phyloP scores from a whole-genome alignment of 345 rosid genomes.

The Abelmoschus esculentus region DNA sequence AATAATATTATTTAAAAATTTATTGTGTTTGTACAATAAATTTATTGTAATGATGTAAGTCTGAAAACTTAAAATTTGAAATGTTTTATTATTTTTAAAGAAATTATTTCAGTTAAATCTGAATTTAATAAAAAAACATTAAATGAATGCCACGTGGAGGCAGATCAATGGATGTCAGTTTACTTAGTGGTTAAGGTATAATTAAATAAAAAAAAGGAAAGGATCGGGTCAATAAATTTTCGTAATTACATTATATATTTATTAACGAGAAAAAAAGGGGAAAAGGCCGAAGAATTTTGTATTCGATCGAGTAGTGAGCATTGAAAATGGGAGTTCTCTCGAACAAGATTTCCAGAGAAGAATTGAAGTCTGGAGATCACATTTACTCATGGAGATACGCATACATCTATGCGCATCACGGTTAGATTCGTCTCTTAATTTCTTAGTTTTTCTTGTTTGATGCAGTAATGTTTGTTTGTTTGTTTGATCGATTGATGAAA shows the following conservation, averaged over 20 bases:
- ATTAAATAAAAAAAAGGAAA: background rate
- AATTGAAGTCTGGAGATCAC: slow-evolving; percentile 64
- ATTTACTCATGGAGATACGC: slow-evolving; percentile 74
- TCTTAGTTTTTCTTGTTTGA: background rate
- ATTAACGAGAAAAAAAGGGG: background rate
- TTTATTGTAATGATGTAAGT: too few species aligned
- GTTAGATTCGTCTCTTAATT: slow-evolving; percentile 18
- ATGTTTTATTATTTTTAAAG: too few species aligned
- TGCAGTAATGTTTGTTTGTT: too few species aligned
- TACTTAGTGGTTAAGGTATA: background rate
- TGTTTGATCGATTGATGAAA: background rate
- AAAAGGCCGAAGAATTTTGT: background rate
- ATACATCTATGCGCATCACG: slow-evolving; percentile 72
- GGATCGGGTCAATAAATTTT: background rate
- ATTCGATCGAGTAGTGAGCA: background rate
- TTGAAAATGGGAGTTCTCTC: slow-evolving; percentile 50
- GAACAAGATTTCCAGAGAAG: slow-evolving; percentile 42
- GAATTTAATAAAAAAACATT: background rate
- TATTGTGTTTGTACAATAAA: too few species aligned
- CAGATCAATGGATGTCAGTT: background rate
- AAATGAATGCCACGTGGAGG: background rate
- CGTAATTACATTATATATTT: background rate
- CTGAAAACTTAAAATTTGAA: too few species aligned
- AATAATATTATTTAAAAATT: too few species aligned
- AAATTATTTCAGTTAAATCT: background rate